Evolutionary conservation across 805 yeast genomes (phyloP), one percentile per base, ranked within the genome.

Genomic region (Grigorovia humatica): DNA sequence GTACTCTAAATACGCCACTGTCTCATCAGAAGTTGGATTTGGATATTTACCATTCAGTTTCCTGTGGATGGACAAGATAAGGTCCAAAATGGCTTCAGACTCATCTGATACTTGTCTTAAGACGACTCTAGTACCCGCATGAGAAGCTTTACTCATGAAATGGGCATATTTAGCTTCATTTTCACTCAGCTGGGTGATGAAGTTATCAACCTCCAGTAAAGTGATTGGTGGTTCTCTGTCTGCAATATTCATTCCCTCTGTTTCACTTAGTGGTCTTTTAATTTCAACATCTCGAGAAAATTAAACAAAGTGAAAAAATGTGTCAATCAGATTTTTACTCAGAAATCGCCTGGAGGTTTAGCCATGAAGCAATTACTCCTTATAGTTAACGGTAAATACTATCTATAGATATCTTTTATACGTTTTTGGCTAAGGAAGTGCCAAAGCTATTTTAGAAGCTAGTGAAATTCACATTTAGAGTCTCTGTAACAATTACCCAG

Each of bases 21-120:
- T 70, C 9, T 73, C 64, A 11, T 59, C 57, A 11, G 40, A 43
- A 15, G 63, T 58, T 13, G 15, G n/a, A 27, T 59, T 59, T 9
- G 72, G 65, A 53, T 77, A 75, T 49, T 83, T 79, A 6, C 77
- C 78, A 2, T 71, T 70, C n/a, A 73, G 52, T 1, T 68, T 64
- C n/a, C 61, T 58, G 65, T 88, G 88, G 52, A 88, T 68, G 1
- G 66, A 62, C 55, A 88, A 66, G 49, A 88, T 77, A 60, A 88
- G 71, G 58, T 88, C 90, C 62, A 74, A 87, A 53, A 88, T 84
- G 20, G 68, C 64, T 66, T 88, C 96, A 54, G 88, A 79, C 61
- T 88, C 95, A 20, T 85, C 84, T 11, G 90, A 82, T 6, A 88
- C 95, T 43, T 88, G 88, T 61, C 95, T 75, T 54, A 87, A 71